phyloP scores from a whole-genome alignment of 169 alveolate species.

The Sarcocystis neurona region DNA sequence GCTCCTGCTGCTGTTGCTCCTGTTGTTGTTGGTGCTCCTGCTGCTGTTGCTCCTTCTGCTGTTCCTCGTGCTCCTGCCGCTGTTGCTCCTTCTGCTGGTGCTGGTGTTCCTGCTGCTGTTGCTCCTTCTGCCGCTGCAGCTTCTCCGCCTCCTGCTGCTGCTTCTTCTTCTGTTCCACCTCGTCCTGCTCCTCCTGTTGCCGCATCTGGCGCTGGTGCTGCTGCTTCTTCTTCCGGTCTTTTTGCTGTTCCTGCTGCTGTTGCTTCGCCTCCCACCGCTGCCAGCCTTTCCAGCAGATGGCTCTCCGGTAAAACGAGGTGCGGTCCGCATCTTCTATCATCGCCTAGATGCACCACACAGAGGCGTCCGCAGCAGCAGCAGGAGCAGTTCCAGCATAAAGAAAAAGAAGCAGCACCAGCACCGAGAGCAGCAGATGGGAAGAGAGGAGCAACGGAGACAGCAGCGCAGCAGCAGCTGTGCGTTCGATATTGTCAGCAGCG shows the following conservation, averaged over 20 bases:
- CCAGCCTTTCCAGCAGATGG: constrained; percentile 44
- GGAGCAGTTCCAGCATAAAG: background rate
- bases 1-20: too few species aligned
- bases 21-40: too few species aligned
- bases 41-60: too few species aligned
- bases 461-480: background rate
- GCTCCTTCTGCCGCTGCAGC: too few species aligned
- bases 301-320: constrained; percentile 43
- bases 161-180: background rate
- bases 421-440: background rate
- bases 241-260: background rate
- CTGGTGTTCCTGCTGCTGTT: too few species aligned
- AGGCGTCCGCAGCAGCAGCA: constrained; percentile 7
- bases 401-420: constrained; percentile 7
- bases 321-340: constrained; percentile 58
- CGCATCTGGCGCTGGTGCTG: background rate
- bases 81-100: too few species aligned
- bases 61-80: too few species aligned
- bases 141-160: too few species aligned
- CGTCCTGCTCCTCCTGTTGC: background rate
- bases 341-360: constrained; percentile 28
- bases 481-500: background rate
- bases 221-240: too few species aligned
- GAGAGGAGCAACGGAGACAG: background rate
- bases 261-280: background rate